Evolutionary conservation across 306 rosid genomes (phyloP).

Genomic region (Inga laurina): DNA sequence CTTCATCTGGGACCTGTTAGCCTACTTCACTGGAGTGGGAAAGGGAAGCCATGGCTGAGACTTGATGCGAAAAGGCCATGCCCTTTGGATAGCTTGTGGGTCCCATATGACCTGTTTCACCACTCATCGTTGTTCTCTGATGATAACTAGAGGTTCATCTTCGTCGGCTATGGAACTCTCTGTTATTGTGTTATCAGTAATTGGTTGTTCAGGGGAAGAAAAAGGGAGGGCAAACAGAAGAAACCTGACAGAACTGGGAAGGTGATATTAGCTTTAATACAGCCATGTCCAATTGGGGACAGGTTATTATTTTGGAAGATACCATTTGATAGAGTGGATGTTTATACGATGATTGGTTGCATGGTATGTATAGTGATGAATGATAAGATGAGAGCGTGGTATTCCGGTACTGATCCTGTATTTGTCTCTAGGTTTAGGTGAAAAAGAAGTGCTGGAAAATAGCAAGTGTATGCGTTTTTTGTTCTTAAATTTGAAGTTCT

Average conservation of each 20-base stretch:
- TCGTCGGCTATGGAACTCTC: neutral
- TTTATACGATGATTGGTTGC: neutral
- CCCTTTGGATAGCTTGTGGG: conserved; percentile 87
- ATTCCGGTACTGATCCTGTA: neutral
- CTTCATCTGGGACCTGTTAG: conserved; percentile 91
- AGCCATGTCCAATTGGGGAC: neutral
- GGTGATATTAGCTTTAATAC: neutral
- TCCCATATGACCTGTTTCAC: conserved; percentile 80
- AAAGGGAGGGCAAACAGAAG: conserved; percentile 18
- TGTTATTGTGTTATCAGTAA: neutral
- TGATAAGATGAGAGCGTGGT: neutral
- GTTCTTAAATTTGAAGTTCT: neutral
- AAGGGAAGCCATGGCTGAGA: conserved; percentile 92
- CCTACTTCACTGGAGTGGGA: conserved; percentile 92
- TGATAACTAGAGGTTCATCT: conserved; percentile 41
- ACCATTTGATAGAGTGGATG: neutral
- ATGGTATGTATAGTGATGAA: neutral
- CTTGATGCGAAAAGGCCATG: conserved; percentile 77
- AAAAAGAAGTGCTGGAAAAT: neutral
- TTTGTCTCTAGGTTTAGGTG: neutral
- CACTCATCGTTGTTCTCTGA: conserved; percentile 57
- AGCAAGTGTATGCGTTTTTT: neutral
- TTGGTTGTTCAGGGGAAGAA: neutral
- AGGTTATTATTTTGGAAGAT: neutral
- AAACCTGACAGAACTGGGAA: conserved; percentile 27